Percentiles rank a stretch among this genome's conserved stretches.
phyloP scores from a whole-genome alignment of 208 protist species.

The Angomonas deanei region DNA sequence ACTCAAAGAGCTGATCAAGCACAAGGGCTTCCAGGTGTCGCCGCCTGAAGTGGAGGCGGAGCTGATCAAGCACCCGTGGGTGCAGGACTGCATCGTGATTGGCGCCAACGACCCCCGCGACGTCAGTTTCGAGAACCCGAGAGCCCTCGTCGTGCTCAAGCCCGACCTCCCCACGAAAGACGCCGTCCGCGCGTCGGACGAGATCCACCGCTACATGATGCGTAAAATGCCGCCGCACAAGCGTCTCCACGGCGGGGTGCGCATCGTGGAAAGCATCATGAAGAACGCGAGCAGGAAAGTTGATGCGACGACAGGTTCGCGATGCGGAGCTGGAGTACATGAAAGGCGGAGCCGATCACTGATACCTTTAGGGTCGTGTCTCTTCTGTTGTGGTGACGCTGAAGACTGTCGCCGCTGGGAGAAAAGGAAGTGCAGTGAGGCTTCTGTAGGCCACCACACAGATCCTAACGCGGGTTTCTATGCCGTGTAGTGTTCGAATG shows the following conservation, averaged over 20 bases:
- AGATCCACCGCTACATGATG: conserved; percentile 40
- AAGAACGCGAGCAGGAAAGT: conserved; percentile 50
- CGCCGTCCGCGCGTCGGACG: conserved; percentile 28
- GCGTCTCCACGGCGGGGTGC: conserved; percentile 57
- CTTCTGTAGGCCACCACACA: no score
- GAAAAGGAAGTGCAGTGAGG: no score
- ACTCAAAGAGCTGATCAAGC: conserved; percentile 90
- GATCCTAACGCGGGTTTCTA: no score
- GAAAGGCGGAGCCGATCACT: conserved; percentile 10
- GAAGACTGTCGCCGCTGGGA: no score
- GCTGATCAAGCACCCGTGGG: conserved; percentile 46
- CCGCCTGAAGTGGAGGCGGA: conserved; percentile 72
- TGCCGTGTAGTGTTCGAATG: no score
- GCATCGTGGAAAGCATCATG: conserved; percentile 25
- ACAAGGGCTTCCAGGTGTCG: conserved; percentile 87
- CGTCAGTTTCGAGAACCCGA: conserved; percentile 58
- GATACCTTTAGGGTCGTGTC: not conserved
- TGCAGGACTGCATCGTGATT: conserved; percentile 69
- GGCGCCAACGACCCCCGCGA: conserved; percentile 36
- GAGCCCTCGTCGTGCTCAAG: conserved; percentile 64
- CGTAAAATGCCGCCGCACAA: conserved; percentile 52
- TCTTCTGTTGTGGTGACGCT: no score
- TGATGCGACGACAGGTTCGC: conserved; percentile 59
- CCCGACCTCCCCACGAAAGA: conserved; percentile 16
- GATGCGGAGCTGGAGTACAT: conserved; percentile 28